These are phyloP conservation scores for Adansonia madagascariensis DNA, from an alignment of 441 rosid genomes.

Conservation along the genomic window DNA sequence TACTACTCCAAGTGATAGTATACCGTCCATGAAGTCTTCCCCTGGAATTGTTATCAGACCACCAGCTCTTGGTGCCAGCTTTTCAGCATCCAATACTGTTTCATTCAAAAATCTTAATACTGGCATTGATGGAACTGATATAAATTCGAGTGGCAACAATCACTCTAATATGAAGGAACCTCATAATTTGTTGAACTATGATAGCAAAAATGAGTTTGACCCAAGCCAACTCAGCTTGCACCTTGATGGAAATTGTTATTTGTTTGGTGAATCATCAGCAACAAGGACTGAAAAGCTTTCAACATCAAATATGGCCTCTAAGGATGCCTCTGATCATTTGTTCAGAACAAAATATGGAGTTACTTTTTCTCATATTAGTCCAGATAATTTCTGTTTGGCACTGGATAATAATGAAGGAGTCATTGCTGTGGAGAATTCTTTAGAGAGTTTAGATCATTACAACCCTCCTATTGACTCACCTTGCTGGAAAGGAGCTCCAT, in stretches of 20 bases:
- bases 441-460: constrained; percentile 48
- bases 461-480: constrained; percentile 57
- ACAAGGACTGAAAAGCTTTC: constrained; percentile 37
- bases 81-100: constrained; percentile 25
- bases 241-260: constrained; percentile 34
- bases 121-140: constrained; percentile 24
- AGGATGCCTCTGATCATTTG: constrained; percentile 35
- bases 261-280: constrained; percentile 29
- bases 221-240: constrained; percentile 40
- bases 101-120: constrained; percentile 29
- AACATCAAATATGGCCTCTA: constrained; percentile 33
- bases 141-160: constrained; percentile 25
- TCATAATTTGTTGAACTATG: constrained; percentile 35
- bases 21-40: constrained; percentile 34
- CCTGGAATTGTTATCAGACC: constrained; percentile 36
- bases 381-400: constrained; percentile 41
- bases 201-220: constrained; percentile 43
- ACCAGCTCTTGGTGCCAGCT: constrained; percentile 30
- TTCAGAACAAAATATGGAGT: constrained; percentile 33
- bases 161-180: constrained; percentile 39
- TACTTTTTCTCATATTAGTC: constrained; percentile 38
- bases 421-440: constrained; percentile 40
- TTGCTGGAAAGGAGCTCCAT: constrained; percentile 60
- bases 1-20: constrained; percentile 31
- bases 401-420: constrained; percentile 40